These are phyloP conservation scores for Bocquillonia castaneifolia DNA, from an alignment of 441 rosid species.

Conservation along the genomic window DNA sequence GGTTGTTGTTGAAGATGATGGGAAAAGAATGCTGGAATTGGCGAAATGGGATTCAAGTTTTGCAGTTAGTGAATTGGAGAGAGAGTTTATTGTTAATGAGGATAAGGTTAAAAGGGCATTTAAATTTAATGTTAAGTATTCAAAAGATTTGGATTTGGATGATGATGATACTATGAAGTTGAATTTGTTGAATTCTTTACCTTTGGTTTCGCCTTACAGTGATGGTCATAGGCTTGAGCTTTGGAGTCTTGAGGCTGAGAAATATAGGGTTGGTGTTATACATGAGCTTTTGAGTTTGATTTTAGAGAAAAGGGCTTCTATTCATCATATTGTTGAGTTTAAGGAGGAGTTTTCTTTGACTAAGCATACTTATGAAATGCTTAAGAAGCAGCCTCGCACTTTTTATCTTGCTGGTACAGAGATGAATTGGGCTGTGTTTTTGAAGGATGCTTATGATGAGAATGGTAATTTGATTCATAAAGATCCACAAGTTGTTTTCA, in stretches of 20 bases:
- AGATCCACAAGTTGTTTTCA: slow-evolving; percentile 72
- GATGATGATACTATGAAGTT: slow-evolving; percentile 44
- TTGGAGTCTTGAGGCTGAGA: slow-evolving; percentile 87
- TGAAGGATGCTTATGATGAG: slow-evolving; percentile 55
- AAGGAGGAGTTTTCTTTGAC: slow-evolving; percentile 88
- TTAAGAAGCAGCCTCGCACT: slow-evolving; percentile 56
- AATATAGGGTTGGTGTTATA: slow-evolving; percentile 69
- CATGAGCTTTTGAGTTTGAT: slow-evolving; percentile 89
- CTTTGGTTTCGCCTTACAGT: slow-evolving; percentile 70
- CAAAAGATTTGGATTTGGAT: slow-evolving; percentile 61
- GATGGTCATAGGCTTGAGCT: slow-evolving; percentile 55
- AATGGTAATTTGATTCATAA: slow-evolving; percentile 51
- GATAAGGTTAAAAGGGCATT: slow-evolving; percentile 58
- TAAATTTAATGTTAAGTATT: slow-evolving; percentile 61
- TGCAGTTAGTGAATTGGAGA: slow-evolving; percentile 63
- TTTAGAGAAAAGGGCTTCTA: slow-evolving; percentile 75
- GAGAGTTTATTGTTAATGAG: slow-evolving; percentile 55
- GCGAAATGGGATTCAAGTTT: slow-evolving; percentile 62
- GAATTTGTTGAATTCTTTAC: slow-evolving; percentile 55
- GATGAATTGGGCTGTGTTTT: slow-evolving; percentile 88
- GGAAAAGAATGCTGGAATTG: slow-evolving; percentile 59
- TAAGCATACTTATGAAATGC: slow-evolving; percentile 72
- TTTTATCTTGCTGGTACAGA: slow-evolving; percentile 88
- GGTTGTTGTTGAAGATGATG: slow-evolving; percentile 47
- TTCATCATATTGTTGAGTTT: slow-evolving; percentile 85